A percentile compares a stretch with the other conserved stretches of the same genome.
These are phyloP conservation scores for Taphrina pruni DNA, from an alignment of 1,139 yeast genomes.

Conservation along the genomic window DNA sequence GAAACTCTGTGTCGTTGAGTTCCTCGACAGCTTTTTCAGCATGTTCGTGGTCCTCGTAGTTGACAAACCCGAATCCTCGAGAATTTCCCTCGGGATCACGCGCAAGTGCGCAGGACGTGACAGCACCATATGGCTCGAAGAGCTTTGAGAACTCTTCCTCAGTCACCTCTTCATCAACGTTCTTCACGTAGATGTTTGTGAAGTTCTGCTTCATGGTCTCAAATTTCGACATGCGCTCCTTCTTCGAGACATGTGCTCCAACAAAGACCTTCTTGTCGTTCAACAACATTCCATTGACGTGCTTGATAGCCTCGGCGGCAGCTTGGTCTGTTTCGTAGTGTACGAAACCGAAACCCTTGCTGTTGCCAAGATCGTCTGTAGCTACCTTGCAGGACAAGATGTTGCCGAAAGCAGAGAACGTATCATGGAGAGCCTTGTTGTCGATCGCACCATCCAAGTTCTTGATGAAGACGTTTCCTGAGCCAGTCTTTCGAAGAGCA, in stretches of 20 bases:
- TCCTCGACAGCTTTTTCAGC: slow-evolving; percentile 93
- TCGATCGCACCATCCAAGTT: slow-evolving; percentile 98
- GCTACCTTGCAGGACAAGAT: slow-evolving; percentile 98
- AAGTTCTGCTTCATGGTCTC: slow-evolving; percentile 91
- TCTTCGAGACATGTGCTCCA: slow-evolving; percentile 90
- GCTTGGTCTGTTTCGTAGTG: slow-evolving; percentile 94
- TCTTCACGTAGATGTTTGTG: slow-evolving; percentile 95
- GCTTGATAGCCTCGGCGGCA: slow-evolving; percentile 94
- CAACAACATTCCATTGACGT: slow-evolving; percentile 97
- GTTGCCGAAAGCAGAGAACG: slow-evolving; percentile 95
- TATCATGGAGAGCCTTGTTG: slow-evolving; percentile 98
- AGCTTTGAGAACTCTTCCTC: slow-evolving; percentile 71
- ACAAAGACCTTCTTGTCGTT: slow-evolving; percentile 96
- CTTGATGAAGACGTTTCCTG: slow-evolving; percentile 96
- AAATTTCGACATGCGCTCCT: slow-evolving; percentile 93
- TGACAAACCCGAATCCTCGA: slow-evolving; percentile 95
- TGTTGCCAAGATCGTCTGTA: slow-evolving; percentile 86
- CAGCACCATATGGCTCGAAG: slow-evolving; percentile 75
- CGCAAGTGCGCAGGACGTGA: slow-evolving; percentile 85
- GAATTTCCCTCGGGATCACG: slow-evolving; percentile 87
- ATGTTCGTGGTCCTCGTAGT: slow-evolving; percentile 82
- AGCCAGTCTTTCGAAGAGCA: slow-evolving; percentile 91
- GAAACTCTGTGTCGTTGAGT: slow-evolving; percentile 83
- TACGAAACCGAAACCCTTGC: slow-evolving; percentile 97
- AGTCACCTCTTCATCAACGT: slow-evolving; percentile 73